Evolutionary conservation across 306 rosid species (phyloP), one percentile per base, ranked within the genome.

Genomic region (Gastrolobium bilobum): DNA sequence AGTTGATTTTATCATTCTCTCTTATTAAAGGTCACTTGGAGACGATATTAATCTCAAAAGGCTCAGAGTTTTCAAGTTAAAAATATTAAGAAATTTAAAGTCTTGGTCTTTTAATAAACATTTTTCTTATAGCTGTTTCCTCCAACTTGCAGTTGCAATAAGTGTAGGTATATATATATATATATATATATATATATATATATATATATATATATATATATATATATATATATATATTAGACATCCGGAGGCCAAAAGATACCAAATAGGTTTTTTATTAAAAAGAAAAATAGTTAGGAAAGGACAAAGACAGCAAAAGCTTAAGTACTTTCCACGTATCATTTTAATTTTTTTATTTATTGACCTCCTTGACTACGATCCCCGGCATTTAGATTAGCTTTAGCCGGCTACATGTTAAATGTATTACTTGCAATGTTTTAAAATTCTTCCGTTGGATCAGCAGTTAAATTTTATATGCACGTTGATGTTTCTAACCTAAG

Each of bases 41-140:
- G 38, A 39, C 31, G 7, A 40, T 73, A 30, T 13, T 54, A 42
- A 30, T 57, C 43, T 30, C 14, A 29, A 39, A 39, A 40, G 31
- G 6, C 66, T 72, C 13, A 40, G 2, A 57, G 68, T 52, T 42
- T 73, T 43, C 56, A 6, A 7, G 2, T 52, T 34, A 2, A 68
- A 47, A 47, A 1, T 34, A 33, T 48, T 68, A 38, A 53, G 20
- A 14, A 31, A 11, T 61, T 5, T 3, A n/a, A 61, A 62, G 68
- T 48, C 59, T 47, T 40, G 29, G 77, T 72, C 77, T 46, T 72
- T 30, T 56, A 40, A 56, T 7, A 66, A 72, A 13, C 29, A 26
- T 42, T 54, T 42, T n/a, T 20, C 30, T 40, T 5, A 38, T 39
- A 38, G 39, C 39, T 4, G 42, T 33, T 51, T 52, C 46, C 75